Evolutionary conservation across 257 asterid genomes (phyloP).

Genomic region (Nicotiana undulata): DNA sequence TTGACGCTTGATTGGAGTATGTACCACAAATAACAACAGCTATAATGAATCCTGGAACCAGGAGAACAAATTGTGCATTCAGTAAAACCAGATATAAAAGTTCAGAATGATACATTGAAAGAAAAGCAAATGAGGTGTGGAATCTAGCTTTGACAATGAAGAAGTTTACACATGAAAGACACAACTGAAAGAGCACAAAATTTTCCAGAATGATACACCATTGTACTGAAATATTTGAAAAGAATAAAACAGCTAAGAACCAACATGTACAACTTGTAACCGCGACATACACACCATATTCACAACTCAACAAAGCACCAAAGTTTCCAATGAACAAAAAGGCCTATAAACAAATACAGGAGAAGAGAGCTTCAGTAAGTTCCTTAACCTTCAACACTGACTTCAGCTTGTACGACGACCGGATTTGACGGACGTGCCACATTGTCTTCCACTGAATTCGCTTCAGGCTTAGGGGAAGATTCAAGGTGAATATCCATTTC

Average conservation of each 20-base stretch:
- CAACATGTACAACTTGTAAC: slow-evolving; percentile 6
- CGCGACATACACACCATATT: slow-evolving; percentile 8
- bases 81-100: not conserved
- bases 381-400: slow-evolving; percentile 38
- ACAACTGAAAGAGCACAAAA: not conserved
- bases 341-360: slow-evolving; percentile 12
- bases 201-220: not conserved
- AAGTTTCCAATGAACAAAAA: not conserved
- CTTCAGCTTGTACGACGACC: slow-evolving; percentile 25
- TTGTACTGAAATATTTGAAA: not conserved
- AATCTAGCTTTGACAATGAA: not conserved
- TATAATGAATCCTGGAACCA: not conserved
- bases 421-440: slow-evolving; percentile 14
- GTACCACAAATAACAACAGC: not conserved
- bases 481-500: slow-evolving; percentile 17
- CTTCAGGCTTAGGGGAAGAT: slow-evolving; percentile 11
- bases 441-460: slow-evolving; percentile 12
- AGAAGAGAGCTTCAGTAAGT: not conserved
- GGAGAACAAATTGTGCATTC: not conserved
- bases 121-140: not conserved
- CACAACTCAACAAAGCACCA: slow-evolving; percentile 5
- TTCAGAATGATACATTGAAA: not conserved
- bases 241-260: slow-evolving; percentile 1
- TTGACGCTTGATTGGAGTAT: too few species aligned
- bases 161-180: not conserved